Base-by-base conservation (phyloP, 305 asterid species). In the Fraxinus greggii region DNA sequence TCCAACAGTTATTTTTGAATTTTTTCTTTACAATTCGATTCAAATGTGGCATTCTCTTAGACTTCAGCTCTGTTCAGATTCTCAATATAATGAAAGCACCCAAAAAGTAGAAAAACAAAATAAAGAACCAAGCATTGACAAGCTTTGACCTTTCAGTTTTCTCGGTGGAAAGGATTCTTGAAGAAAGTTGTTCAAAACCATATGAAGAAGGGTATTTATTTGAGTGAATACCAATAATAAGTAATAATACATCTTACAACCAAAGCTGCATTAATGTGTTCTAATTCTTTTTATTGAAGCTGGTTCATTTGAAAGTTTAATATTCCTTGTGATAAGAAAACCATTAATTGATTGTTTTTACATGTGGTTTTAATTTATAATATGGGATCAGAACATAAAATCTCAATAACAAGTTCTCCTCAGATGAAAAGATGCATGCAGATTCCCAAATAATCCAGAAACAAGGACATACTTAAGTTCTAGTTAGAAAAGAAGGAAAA, bases 11-110 rank as follows among this genome's bases (percentile, higher is more conserved):
- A 4, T 77, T 79, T 63, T 29, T 31, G 38, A 73, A 1, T 56
- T 9, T 74, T 29, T 32, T 35, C 77, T 5, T 19, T 29, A 61
- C 33, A 17, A 4, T 33, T 7, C 70, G 32, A 12, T 65, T 77
- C 76, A 75, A 63, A 48, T 19, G 89, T 92, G 94, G 88, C 90
- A 65, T 73, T 86, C 45, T 79, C 89, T 87, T 1, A 28, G 75
- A 15, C 2, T 29, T 29, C 19, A 26, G 38, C 75, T 69, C 40
- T 26, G 75, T 29, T 13, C 10, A 24, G 4, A 69, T 28, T 29
- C 19, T 69, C 8, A 4, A 4, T n/a, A 69, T 29, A 69, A 69
- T 69, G 21, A 69, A 69, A 29, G 35, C 36, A 69, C 38, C 21
- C 19, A 69, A 26, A 4, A 28, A 13, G 56, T 24, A 15, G 21